Conservation (phyloP, 345 rosid species). For the Luvunga scandens region DNA sequence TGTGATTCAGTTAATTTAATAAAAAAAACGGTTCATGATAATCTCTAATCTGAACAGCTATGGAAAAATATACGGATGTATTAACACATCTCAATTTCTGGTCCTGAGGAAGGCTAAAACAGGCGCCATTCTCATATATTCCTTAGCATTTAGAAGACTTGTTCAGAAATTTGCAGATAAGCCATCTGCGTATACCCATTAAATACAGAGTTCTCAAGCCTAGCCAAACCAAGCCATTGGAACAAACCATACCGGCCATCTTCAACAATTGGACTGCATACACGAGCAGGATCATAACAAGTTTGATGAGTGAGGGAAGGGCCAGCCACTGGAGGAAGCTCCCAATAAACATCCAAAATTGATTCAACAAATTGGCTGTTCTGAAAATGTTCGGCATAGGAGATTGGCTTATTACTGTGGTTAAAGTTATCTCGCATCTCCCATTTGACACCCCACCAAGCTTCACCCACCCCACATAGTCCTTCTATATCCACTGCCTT, state of each 20-base stretch:
- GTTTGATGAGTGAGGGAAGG: conserved; percentile 97
- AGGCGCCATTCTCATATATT: conserved; percentile 11
- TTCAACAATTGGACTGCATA: conserved; percentile 69
- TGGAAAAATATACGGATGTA: conserved; percentile 12
- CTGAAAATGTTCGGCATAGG: conserved; percentile 68
- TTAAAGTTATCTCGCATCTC: conserved; percentile 83
- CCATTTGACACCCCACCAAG: conserved; percentile 98
- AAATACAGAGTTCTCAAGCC: conserved; percentile 71
- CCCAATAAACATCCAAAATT: conserved; percentile 85
- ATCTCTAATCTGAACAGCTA: neutral
- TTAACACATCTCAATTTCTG: conserved; percentile 21
- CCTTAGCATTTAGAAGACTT: conserved; percentile 7
- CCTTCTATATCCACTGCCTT: conserved; percentile 83
- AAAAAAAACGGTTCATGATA: neutral
- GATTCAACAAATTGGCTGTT: conserved; percentile 81
- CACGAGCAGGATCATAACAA: conserved; percentile 87
- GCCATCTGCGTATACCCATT: conserved; percentile 99
- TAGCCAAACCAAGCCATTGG: conserved; percentile 68
- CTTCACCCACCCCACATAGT: conserved; percentile 71
- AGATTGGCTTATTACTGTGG: conserved; percentile 63
- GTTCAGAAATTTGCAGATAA: conserved; percentile 68
- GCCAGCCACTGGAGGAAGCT: conserved; percentile 89
- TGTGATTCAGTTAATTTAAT: conserved; percentile 3
- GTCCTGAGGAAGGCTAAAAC: conserved; percentile 14
- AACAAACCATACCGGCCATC: conserved; percentile 78